A percentile compares a stretch with the other conserved stretches of the same genome.
These are phyloP conservation scores for Alternaria sp. DNA, from an alignment of 2,329 filamentous ascomycete species.

Conservation along the genomic window DNA sequence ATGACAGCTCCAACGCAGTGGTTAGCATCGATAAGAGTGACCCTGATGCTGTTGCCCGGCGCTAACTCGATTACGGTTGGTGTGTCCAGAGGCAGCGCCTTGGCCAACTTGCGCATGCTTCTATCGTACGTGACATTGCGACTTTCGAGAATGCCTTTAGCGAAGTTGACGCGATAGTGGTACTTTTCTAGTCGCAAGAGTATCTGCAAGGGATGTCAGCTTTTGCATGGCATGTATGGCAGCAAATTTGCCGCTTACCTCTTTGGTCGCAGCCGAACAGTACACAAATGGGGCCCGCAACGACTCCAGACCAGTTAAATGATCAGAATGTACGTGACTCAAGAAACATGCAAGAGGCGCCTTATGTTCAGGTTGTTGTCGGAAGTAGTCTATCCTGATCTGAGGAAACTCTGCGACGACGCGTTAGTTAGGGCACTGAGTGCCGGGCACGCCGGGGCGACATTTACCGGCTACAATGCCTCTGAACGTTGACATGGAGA, in stretches of 20 bases:
- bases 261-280: slow-evolving; percentile 82
- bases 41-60: slow-evolving; percentile 71
- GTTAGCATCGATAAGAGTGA: slow-evolving; percentile 89
- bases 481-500: slow-evolving; percentile 45
- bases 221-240: background rate
- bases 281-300: slow-evolving; percentile 85
- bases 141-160: slow-evolving; percentile 76
- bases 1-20: slow-evolving; percentile 90
- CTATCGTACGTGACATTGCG: slow-evolving; percentile 73
- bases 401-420: slow-evolving; percentile 71
- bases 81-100: slow-evolving; percentile 81
- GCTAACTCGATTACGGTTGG: slow-evolving; percentile 77
- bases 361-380: slow-evolving; percentile 58
- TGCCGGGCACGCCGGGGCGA: slow-evolving; percentile 1
- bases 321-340: slow-evolving; percentile 91
- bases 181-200: slow-evolving; percentile 81
- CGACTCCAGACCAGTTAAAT: slow-evolving; percentile 79
- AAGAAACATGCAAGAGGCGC: slow-evolving; percentile 84
- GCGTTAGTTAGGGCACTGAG: background rate
- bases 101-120: slow-evolving; percentile 74
- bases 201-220: slow-evolving; percentile 54
- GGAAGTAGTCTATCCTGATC: slow-evolving; percentile 85
- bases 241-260: slow-evolving; percentile 53
- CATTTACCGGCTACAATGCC: slow-evolving; percentile 36
- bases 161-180: slow-evolving; percentile 81